Evolutionary conservation across 202 grass and related monocot species (phyloP), one percentile per base, ranked within the genome.

Genomic region (Zizania palustris): DNA sequence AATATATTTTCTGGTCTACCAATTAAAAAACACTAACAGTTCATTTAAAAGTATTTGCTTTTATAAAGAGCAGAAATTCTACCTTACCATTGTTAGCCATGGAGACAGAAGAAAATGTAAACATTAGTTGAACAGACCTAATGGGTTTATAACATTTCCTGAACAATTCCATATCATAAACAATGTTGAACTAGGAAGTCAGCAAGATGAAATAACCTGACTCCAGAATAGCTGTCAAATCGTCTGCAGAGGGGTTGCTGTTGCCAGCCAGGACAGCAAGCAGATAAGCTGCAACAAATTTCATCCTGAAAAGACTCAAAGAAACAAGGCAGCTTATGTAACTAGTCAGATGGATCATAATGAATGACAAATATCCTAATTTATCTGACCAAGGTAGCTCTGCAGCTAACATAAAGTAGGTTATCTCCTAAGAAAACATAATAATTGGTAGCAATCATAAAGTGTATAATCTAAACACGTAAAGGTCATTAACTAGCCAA

Each of bases 271-370:
- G 83, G 65, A 77, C 75, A 76, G 87, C 87, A 36, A 97, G 90
- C 55, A 97, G 67, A 60, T 89, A 97, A 14, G 93, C 88, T 79
- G 93, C 83, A 63, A 97, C 38, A 15, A 93, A 68, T 88, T 93
- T 97, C 88, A 93, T 97, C 83, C 92, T 96, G 76, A 67, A 67
- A 11, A 4, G 74, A 76, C 63, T 55, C 48, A 21, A 53, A 53
- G 0, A 66, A 64, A 57, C 15, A 69, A 10, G 18, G 1, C 41
- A 74, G 78, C 19, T 13, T 12, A n/a, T 63, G 36, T 14, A 19
- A 35, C 13, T 15, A 50, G n/a, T 21, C 43, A 10, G 16, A 71
- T 11, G 22, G 15, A 37, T 46, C 12, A 13, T 18, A 8, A 11
- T 16, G 49, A 18, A 35, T 3, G 21, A 4, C 13, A 49, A 54